A percentile compares a stretch with the other conserved stretches of the same genome.
Conservation (phyloP, 352 stramenopile genomes). For the Pythium sp. region DNA sequence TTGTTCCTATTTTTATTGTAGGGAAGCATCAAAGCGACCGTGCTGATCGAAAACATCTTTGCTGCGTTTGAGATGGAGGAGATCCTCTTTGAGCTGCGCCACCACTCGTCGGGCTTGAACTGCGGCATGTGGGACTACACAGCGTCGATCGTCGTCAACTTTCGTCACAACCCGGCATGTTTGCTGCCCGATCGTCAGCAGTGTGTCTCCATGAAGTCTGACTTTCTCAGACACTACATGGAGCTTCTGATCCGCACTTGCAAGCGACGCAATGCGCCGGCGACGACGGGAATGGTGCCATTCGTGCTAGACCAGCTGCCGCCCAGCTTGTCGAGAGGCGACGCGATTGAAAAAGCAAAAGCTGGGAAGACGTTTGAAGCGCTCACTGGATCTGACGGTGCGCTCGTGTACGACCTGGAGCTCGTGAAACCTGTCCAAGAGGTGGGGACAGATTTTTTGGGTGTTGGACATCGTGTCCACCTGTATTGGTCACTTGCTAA, state of each 20-base stretch:
- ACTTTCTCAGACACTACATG: constrained; percentile 87
- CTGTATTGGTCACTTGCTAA: neutral
- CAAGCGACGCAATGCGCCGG: constrained; percentile 89
- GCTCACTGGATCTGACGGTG: constrained; percentile 89
- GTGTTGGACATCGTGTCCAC: neutral
- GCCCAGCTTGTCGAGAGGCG: constrained; percentile 44
- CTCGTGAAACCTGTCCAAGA: constrained; percentile 74
- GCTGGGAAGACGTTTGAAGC: constrained; percentile 88
- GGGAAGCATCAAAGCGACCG: constrained; percentile 86
- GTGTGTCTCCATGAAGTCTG: constrained; percentile 67
- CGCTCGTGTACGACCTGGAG: constrained; percentile 91
- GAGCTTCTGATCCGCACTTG: constrained; percentile 92
- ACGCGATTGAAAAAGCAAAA: constrained; percentile 75
- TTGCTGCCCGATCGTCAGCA: constrained; percentile 91
- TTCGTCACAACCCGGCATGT: constrained; percentile 72
- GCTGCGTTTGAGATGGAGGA: constrained; percentile 98
- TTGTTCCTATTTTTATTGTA: constrained; percentile 9
- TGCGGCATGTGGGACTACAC: constrained; percentile 98
- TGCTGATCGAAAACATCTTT: constrained; percentile 96
- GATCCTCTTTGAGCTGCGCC: constrained; percentile 92
- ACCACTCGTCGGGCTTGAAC: constrained; percentile 95
- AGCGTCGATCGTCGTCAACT: constrained; percentile 95
- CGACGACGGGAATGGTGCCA: constrained; percentile 96
- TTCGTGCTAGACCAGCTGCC: constrained; percentile 92
- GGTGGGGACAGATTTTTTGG: constrained; percentile 16